These are phyloP conservation scores for Xerocomus minutiporus DNA, from an alignment of 1,284 basidiomycete genomes.

Conservation along the genomic window DNA sequence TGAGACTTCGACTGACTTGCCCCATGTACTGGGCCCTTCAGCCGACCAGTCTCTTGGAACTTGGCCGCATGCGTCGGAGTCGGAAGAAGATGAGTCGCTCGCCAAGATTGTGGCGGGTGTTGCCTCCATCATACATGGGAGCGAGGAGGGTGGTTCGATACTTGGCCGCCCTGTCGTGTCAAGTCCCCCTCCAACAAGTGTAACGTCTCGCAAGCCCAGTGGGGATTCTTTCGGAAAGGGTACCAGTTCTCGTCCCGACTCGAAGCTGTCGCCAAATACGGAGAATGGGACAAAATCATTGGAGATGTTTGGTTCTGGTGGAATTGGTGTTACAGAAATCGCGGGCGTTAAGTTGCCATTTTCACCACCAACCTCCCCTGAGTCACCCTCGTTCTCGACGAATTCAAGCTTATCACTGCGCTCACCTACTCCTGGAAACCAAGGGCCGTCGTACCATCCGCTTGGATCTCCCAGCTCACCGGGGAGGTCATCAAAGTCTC, in stretches of 20 bases:
- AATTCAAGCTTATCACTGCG: slow-evolving; percentile 28
- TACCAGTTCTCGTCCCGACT: slow-evolving; percentile 34
- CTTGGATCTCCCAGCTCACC: slow-evolving; percentile 15
- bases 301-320: slow-evolving; percentile 19
- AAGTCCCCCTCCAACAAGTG: slow-evolving; percentile 23
- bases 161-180: slow-evolving; percentile 10
- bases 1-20: slow-evolving; percentile 24
- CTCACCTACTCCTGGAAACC: slow-evolving; percentile 17
- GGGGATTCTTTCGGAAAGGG: slow-evolving; percentile 28
- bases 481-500: slow-evolving; percentile 18
- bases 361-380: slow-evolving; percentile 28
- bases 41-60: slow-evolving; percentile 20
- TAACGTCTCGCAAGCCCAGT: slow-evolving; percentile 26
- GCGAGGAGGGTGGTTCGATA: slow-evolving; percentile 13
- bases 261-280: slow-evolving; percentile 32
- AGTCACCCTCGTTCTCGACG: slow-evolving; percentile 32
- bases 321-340: slow-evolving; percentile 19
- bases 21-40: slow-evolving; percentile 17
- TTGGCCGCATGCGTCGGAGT: slow-evolving; percentile 14
- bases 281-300: slow-evolving; percentile 26
- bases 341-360: slow-evolving; percentile 33
- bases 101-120: slow-evolving; percentile 12
- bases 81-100: slow-evolving; percentile 28
- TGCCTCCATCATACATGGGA: slow-evolving; percentile 22
- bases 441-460: slow-evolving; percentile 11